phyloP scores from a whole-genome alignment of 371 early-diverging fungal genomes.

The Cokeromyces recurvatus region DNA sequence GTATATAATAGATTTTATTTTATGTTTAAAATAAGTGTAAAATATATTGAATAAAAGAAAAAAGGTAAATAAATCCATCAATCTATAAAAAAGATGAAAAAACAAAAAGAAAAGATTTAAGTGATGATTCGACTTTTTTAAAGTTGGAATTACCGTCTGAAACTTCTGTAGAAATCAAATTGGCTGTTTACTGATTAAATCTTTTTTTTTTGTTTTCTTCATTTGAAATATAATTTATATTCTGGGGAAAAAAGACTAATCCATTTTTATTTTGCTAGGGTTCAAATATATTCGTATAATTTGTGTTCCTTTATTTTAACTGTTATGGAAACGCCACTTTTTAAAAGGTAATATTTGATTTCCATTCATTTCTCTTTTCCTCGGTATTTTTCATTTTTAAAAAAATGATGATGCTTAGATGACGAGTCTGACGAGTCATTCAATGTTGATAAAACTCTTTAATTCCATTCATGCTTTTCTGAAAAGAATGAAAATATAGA shows the following conservation, averaged over 20 bases:
- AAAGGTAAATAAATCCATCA: too few species aligned
- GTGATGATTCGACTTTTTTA: conserved; percentile 41
- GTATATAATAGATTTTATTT: neutral
- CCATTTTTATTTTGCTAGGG: too few species aligned
- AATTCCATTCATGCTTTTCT: conserved; percentile 61
- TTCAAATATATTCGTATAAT: too few species aligned
- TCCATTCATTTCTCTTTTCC: neutral
- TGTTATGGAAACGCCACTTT: too few species aligned
- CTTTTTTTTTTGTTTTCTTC: conserved; percentile 1
- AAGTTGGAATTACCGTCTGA: conserved; percentile 54
- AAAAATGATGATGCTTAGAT: conserved; percentile 58
- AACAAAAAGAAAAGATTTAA: conserved; percentile 11
- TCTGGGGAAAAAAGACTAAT: too few species aligned
- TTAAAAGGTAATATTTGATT: conserved; percentile 5
- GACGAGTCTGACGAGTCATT: conserved; percentile 74
- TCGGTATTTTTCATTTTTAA: conserved; percentile 8
- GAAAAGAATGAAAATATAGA: conserved; percentile 14
- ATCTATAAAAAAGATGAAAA: too few species aligned
- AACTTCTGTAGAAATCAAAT: conserved; percentile 30
- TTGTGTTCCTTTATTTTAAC: too few species aligned
- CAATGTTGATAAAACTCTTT: conserved; percentile 58
- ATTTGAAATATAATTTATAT: too few species aligned
- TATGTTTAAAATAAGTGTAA: neutral
- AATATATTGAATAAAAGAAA: too few species aligned
- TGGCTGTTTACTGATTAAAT: conserved; percentile 42